A percentile compares a stretch with the other conserved stretches of the same genome.
Conservation (phyloP, 305 asterid genomes). For the Euphrasia arctica region DNA sequence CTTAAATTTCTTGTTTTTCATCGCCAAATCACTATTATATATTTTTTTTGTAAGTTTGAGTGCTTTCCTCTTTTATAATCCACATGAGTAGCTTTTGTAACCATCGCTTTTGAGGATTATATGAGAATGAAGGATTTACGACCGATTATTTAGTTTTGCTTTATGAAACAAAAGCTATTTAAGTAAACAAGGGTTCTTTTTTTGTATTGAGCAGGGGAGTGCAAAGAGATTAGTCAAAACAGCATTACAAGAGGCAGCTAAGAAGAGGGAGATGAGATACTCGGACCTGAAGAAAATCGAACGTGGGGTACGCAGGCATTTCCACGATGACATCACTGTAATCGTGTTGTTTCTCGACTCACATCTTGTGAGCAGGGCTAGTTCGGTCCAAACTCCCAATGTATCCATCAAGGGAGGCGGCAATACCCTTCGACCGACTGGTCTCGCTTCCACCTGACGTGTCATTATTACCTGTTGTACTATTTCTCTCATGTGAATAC, state of each 20-base stretch:
- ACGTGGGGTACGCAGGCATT: constrained; percentile 76
- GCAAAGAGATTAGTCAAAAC: constrained; percentile 71
- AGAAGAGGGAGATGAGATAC: constrained; percentile 82
- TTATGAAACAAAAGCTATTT: not conserved
- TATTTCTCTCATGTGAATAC: constrained; percentile 41
- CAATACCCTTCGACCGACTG: constrained; percentile 27
- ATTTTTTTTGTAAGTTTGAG: no score
- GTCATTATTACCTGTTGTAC: constrained; percentile 39
- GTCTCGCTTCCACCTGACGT: constrained; percentile 27
- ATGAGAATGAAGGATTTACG: not conserved
- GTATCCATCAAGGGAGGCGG: constrained; percentile 50
- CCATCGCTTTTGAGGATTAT: not conserved
- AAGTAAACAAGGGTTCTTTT: not conserved
- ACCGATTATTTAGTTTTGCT: not conserved
- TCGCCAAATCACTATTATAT: no score
- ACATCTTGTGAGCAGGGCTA: constrained; percentile 44
- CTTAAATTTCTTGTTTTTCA: no score
- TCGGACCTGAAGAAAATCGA: constrained; percentile 73
- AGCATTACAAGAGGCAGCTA: constrained; percentile 77
- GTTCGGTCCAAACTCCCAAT: constrained; percentile 36
- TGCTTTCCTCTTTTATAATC: no score
- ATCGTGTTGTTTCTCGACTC: constrained; percentile 71
- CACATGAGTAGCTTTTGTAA: no score
- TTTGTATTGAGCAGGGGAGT: constrained; percentile 58
- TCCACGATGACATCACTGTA: constrained; percentile 86